phyloP scores from a whole-genome alignment of 495 filamentous ascomycete species.

The Penicillium pulvis region DNA sequence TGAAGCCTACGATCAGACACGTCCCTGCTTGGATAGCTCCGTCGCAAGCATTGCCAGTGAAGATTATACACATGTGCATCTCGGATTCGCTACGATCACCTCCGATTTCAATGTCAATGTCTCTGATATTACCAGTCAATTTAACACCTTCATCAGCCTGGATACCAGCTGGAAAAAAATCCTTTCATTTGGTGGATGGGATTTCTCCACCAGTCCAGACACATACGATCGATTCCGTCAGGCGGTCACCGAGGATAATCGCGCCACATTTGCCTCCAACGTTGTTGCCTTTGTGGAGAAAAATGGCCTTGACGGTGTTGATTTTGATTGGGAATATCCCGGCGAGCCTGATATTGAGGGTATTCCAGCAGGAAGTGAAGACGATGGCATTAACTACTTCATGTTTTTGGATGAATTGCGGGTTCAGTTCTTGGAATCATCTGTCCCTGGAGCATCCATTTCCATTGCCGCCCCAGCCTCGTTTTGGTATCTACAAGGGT shows the following conservation, averaged over 20 bases:
- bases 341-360: constrained; percentile 14
- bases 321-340: constrained; percentile 49
- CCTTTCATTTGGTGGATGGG: constrained; percentile 53
- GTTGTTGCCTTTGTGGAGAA: constrained; percentile 36
- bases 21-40: constrained; percentile 17
- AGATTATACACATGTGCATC: constrained; percentile 19
- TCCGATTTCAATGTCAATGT: constrained; percentile 7
- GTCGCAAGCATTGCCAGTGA: constrained; percentile 16
- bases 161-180: constrained; percentile 31
- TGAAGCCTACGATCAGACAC: constrained; percentile 15
- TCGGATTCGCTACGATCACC: constrained; percentile 12
- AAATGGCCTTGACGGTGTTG: constrained; percentile 39
- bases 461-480: constrained; percentile 31
- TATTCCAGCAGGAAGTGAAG: neutral
- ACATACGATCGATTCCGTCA: constrained; percentile 43
- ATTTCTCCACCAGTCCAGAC: constrained; percentile 36
- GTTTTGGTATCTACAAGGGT: constrained; percentile 36
- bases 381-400: constrained; percentile 8
- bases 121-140: neutral
- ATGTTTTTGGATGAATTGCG: neutral
- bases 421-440: too few species aligned
- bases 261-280: constrained; percentile 36
- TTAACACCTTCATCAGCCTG: neutral
- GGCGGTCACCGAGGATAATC: constrained; percentile 38
- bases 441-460: too few species aligned